Conservation (phyloP, 805 yeast species). For the Saccharomycopsis olivae region DNA sequence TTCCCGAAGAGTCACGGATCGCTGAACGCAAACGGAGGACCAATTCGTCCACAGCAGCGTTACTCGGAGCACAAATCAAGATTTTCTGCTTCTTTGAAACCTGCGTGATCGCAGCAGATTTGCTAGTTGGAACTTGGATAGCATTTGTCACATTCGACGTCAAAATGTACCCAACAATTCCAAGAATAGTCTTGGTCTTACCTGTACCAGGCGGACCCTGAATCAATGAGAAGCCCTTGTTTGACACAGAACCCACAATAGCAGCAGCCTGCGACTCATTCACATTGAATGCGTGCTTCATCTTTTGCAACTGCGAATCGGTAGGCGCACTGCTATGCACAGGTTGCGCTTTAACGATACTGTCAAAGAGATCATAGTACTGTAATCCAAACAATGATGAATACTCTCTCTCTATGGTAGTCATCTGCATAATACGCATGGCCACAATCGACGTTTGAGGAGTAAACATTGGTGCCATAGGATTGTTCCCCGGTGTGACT, state of each 20-base stretch:
- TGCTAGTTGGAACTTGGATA: slow-evolving; percentile 21
- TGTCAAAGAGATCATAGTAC: slow-evolving; percentile 66
- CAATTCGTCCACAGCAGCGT: slow-evolving; percentile 97
- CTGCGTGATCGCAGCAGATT: slow-evolving; percentile 14
- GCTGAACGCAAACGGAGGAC: slow-evolving; percentile 75
- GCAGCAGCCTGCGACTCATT: slow-evolving; percentile 91
- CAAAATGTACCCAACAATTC: slow-evolving; percentile 72
- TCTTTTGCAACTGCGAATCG: slow-evolving; percentile 28
- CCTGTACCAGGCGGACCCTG: slow-evolving; percentile 99
- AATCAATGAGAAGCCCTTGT: slow-evolving; percentile 75
- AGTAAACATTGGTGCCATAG: slow-evolving; percentile 43
- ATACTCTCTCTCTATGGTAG: slow-evolving; percentile 88
- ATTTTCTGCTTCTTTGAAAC: slow-evolving; percentile 39
- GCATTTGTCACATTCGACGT: slow-evolving; percentile 29
- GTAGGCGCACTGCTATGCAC: slow-evolving; percentile 30
- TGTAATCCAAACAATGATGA: slow-evolving; percentile 72
- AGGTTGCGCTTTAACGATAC: slow-evolving; percentile 60
- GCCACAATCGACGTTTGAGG: slow-evolving; percentile 58
- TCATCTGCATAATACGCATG: slow-evolving; percentile 74
- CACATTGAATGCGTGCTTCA: slow-evolving; percentile 44
- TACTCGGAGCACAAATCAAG: slow-evolving; percentile 93
- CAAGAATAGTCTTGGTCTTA: slow-evolving; percentile 92
- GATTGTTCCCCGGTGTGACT: slow-evolving; percentile 41
- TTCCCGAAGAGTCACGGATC: slow-evolving; percentile 46
- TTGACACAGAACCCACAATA: slow-evolving; percentile 56